Evolutionary conservation across 78 protist species (phyloP), one percentile per base, ranked within the genome.

Genomic region (Creolimax fragrantissima): DNA sequence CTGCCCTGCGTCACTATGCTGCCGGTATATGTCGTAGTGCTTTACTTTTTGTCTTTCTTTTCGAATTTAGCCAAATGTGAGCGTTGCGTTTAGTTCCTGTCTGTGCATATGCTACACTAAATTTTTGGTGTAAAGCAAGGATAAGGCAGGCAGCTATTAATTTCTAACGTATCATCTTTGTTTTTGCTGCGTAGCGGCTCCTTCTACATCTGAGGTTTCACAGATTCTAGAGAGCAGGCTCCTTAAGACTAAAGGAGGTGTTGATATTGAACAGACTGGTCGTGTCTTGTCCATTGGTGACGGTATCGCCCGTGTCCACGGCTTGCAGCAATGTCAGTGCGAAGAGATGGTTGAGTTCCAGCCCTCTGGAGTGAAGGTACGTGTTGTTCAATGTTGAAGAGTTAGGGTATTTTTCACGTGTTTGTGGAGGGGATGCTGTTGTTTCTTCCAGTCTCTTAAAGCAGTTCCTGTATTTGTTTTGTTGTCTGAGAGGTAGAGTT

Each of bases 341-440:
- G 96, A 94, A 4, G 96, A 95, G 92, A 95, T 95, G 95, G 96
- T 95, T 3, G 96, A 95, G 95, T 95, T 95, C 93, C 7, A 42
- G 17, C 91, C 74, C 66, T 89, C 94, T 3, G 95, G 95, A 41
- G 5, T 95, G 41, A 41, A 58, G 43, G 92, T 67, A 41, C 2
- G n/a, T n/a, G n/a, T n/a, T n/a, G n/a, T n/a, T n/a, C n/a, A n/a
- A n/a, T n/a, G n/a, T n/a, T n/a, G n/a, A n/a, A n/a, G n/a, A n/a
- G n/a, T n/a, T n/a, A n/a, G n/a, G n/a, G n/a, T n/a, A n/a, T n/a
- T n/a, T n/a, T n/a, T n/a, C n/a, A n/a, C n/a, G n/a, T n/a, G n/a
- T n/a, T n/a, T n/a, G n/a, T n/a, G n/a, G n/a, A n/a, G n/a, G n/a
- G n/a, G n/a, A n/a, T n/a, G n/a, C n/a, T n/a, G n/a, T n/a, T n/a